A percentile compares a stretch with the other conserved stretches of the same genome.
phyloP scores from a whole-genome alignment of 768 basidiomycete species.

The Lentinus tigrinus region DNA sequence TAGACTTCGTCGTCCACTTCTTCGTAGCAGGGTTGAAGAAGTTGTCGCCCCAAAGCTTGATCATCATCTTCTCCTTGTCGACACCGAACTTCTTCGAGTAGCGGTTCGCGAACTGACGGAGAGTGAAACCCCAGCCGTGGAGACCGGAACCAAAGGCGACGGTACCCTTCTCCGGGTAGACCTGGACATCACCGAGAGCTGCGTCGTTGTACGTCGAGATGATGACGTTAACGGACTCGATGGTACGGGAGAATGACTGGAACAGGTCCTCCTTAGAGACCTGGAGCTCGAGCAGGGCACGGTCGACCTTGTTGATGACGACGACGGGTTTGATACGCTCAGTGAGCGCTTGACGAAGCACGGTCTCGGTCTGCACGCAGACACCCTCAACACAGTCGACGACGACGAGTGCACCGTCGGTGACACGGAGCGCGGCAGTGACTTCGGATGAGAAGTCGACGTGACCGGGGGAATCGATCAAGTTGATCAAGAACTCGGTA shows the following conservation, averaged over 20 bases:
- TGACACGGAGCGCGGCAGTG: conserved; percentile 98
- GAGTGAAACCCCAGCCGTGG: conserved; percentile 99
- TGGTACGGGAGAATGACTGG: conserved; percentile 96
- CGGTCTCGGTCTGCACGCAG: conserved; percentile 99
- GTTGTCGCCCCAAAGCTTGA: conserved; percentile 98
- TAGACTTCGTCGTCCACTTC: conserved; percentile 88
- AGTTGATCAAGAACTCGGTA: conserved; percentile 97
- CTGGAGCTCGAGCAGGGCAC: conserved; percentile 97
- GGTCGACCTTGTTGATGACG: conserved; percentile 99
- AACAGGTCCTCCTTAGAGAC: conserved; percentile 95
- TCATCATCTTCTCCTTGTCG: conserved; percentile 98
- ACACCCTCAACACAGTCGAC: conserved; percentile 99
- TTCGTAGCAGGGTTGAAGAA: conserved; percentile 96
- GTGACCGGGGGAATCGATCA: conserved; percentile 99
- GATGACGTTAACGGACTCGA: conserved; percentile 98
- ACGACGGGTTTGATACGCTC: conserved; percentile 99
- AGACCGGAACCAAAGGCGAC: conserved; percentile 99
- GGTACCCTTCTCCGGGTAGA: conserved; percentile 97
- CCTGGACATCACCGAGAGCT: conserved; percentile 96
- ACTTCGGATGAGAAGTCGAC: conserved; percentile 99
- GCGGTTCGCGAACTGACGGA: conserved; percentile 91
- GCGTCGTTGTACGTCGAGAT: conserved; percentile 95
- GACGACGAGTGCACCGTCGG: conserved; percentile 98
- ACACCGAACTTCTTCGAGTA: conserved; percentile 99
- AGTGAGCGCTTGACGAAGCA: conserved; percentile 92